A percentile compares a stretch with the other conserved stretches of the same genome.
These are phyloP conservation scores for Colletotrichum truncatum DNA, from an alignment of 2,329 filamentous ascomycete species.

Conservation along the genomic window DNA sequence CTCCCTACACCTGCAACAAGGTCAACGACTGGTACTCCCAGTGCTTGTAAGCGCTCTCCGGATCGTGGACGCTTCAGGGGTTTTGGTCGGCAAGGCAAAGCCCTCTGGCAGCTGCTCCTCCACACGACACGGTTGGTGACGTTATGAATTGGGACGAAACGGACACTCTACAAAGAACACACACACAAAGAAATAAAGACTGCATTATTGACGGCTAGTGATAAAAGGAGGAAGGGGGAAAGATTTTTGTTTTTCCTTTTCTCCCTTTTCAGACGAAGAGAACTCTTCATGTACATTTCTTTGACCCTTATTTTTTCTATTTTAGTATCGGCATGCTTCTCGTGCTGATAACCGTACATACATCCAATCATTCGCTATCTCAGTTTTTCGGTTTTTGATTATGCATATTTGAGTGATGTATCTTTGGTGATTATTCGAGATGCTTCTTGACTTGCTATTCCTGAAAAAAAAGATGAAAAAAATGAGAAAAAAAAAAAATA, in stretches of 20 bases:
- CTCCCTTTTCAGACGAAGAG: neutral
- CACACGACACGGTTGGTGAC: neutral
- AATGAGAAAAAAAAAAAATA: no score
- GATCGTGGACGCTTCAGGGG: no score
- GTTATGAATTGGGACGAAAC: neutral
- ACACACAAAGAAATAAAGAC: conserved; percentile 12
- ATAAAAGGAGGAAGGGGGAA: conserved; percentile 17
- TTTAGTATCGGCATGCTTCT: neutral
- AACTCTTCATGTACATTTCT: conserved; percentile 24
- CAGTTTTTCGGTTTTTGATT: neutral
- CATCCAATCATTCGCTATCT: conserved; percentile 24
- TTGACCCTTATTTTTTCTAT: neutral
- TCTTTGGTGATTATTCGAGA: no score
- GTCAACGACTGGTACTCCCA: conserved; percentile 53
- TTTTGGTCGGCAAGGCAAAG: fast-evolving
- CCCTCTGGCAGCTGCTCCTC: neutral
- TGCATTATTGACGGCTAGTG: neutral
- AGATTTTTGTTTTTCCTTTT: conserved; percentile 3
- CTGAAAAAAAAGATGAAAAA: no score
- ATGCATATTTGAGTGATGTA: no score
- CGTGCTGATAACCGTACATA: conserved; percentile 22
- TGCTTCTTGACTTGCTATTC: no score
- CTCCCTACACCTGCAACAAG: conserved; percentile 45
- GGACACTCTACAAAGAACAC: conserved; percentile 1
- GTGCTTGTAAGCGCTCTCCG: conserved; percentile 44